Conservation (phyloP, 179 eudicot species). For the Silene coronaria region DNA sequence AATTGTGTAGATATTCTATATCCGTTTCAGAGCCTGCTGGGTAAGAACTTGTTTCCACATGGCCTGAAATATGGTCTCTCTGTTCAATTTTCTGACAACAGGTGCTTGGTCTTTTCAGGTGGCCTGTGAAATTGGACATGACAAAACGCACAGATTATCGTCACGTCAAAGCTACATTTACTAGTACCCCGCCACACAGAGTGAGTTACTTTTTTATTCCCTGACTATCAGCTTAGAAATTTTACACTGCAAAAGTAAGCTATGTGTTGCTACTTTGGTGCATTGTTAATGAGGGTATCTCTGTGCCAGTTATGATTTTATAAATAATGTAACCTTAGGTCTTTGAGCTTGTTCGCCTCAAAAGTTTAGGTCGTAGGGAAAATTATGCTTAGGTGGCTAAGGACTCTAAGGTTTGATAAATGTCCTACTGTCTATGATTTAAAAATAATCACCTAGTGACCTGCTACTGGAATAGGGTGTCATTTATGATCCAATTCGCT, state of each 20-base stretch:
- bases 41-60: conserved; percentile 42
- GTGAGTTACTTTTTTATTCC: conserved; percentile 38
- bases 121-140: conserved; percentile 96
- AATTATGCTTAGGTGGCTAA: not conserved
- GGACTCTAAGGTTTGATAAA: not conserved
- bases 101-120: conserved; percentile 42
- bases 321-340: not conserved
- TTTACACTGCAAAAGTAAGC: not conserved
- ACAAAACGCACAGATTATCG: conserved; percentile 91
- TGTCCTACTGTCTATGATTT: not conserved
- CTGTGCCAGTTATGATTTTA: not conserved
- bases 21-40: conserved; percentile 70
- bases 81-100: not conserved
- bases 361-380: not conserved
- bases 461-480: too few species aligned
- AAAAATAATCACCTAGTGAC: not conserved
- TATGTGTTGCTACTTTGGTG: not conserved
- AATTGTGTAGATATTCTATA: conserved; percentile 63
- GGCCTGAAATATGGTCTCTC: not conserved
- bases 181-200: conserved; percentile 60
- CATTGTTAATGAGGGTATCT: not conserved
- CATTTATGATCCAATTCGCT: too few species aligned
- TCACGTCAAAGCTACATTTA: conserved; percentile 81
- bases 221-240: not conserved
- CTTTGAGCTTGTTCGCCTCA: not conserved